Base-by-base conservation (phyloP, 1,139 yeast species). In the Debaryomyces coudertii region DNA sequence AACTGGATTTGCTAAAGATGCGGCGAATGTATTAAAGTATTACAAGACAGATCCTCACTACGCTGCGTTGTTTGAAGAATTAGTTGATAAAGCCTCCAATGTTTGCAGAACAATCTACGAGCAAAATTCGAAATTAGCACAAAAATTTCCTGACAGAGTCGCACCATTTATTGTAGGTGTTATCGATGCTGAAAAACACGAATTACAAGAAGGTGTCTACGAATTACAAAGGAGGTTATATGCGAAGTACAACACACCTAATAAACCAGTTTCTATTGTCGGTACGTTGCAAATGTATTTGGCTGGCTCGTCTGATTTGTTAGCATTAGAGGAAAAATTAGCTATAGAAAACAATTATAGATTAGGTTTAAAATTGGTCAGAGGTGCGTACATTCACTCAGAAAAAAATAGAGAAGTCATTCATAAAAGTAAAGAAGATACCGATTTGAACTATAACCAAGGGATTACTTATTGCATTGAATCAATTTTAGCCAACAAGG, bases 251-350 rank as follows among this genome's bases (percentile, higher is more conserved):
- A 92, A 92, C 73, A 80, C 80, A 40, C 58, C 71, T 36, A 70
- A 79, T 48, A 62, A 71, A 45, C 83, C 86, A 7, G 72, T 82
- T 23, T 81, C 88, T 23, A 89, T 90, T 24, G 88, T 89, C 46
- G 98, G 98, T 34, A 93, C 99, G 14, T 80, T 93, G 65, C 99
- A 93, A 70, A 83, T 92, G 90, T 93, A 93, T 68, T 76, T 93
- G 60, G 80, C 83, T 44, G 89, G 84, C 52, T 82, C 96, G 1
- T 66, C 84, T 2, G 75, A 75, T 24, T 78, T 87, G 55, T 72
- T 92, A 53, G 68, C 80, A 30, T 53, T 68, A 38, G 97, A 92
- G 62, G 80, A 83, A 54, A 69, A 74, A 51, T 72, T 83, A 50
- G 97, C 98, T 11, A 58, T 68, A 49, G 66, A 77, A 48, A 77